phyloP scores from a whole-genome alignment of 441 rosid genomes.

The Gossypium schwendimanii region DNA sequence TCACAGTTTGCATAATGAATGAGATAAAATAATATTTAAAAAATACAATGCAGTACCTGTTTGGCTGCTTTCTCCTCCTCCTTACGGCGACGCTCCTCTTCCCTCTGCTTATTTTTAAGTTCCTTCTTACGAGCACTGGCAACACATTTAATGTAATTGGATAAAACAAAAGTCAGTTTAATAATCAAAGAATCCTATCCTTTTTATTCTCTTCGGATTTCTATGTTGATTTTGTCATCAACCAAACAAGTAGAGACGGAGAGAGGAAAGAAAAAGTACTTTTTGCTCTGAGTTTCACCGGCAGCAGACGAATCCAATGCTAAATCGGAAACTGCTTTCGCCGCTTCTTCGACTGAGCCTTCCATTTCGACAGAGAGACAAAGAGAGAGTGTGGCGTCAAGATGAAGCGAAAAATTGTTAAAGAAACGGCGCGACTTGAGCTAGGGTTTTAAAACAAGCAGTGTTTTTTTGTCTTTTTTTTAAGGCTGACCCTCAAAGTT shows the following conservation, averaged over 20 bases:
- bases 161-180: background rate
- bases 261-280: conserved; percentile 21
- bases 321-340: conserved; percentile 22
- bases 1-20: background rate
- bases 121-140: conserved; percentile 64
- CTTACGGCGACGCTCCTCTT: conserved; percentile 58
- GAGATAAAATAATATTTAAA: no score
- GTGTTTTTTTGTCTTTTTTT: no score
- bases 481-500: no score
- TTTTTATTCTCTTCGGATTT: background rate
- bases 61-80: conserved; percentile 60
- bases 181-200: background rate
- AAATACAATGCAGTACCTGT: conserved; percentile 25
- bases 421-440: background rate
- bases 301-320: conserved; percentile 25
- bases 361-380: conserved; percentile 13
- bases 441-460: conserved; percentile 11
- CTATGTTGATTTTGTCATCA: background rate
- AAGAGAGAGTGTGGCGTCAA: background rate
- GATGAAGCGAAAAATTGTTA: background rate
- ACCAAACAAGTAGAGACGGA: background rate
- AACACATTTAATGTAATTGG: background rate
- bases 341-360: conserved; percentile 19
- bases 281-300: conserved; percentile 43
- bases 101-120: conserved; percentile 48